Percentiles rank a stretch among this genome's conserved stretches.
phyloP scores from a whole-genome alignment of 805 yeast genomes.

The Saccharomyces paradoxus region DNA sequence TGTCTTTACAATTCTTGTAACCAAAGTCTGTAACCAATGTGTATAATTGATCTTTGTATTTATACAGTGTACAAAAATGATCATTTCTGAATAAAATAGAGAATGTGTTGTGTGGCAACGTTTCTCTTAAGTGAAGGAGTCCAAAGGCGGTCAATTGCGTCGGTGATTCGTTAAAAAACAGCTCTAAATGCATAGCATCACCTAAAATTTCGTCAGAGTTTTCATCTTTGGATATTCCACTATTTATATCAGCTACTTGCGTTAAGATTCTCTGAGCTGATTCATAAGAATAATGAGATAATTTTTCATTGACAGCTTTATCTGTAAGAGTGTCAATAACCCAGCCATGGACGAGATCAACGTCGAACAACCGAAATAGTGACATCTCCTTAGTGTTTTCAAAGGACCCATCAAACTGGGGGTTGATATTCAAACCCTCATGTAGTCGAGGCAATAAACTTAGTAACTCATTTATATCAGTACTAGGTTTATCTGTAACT shows the following conservation, averaged over 20 bases:
- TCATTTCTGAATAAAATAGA: constrained; percentile 80
- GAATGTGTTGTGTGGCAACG: constrained; percentile 43
- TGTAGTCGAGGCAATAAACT: constrained; percentile 53
- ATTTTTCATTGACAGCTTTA: constrained; percentile 21
- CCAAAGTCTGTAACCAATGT: constrained; percentile 72
- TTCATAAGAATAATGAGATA: constrained; percentile 44
- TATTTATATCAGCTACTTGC: constrained; percentile 32
- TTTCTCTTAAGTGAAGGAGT: constrained; percentile 35
- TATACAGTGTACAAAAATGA: constrained; percentile 70
- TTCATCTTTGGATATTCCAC: constrained; percentile 17
- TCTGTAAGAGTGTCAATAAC: constrained; percentile 37
- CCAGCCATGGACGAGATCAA: constrained; percentile 80
- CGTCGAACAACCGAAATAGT: constrained; percentile 48
- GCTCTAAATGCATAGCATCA: constrained; percentile 28
- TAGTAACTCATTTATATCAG: constrained; percentile 38
- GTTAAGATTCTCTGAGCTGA: constrained; percentile 49
- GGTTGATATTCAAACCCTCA: constrained; percentile 67
- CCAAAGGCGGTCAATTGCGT: constrained; percentile 74
- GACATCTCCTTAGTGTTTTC: constrained; percentile 41
- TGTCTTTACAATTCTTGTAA: constrained; percentile 35
- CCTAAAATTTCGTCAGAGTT: constrained; percentile 19
- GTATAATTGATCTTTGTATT: constrained; percentile 43
- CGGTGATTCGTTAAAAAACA: constrained; percentile 49
- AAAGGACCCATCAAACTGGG: constrained; percentile 56
- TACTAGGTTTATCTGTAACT: constrained; percentile 18